Evolutionary conservation across 805 yeast genomes (phyloP), one percentile per base, ranked within the genome.

Genomic region (Candida sonorensis): DNA sequence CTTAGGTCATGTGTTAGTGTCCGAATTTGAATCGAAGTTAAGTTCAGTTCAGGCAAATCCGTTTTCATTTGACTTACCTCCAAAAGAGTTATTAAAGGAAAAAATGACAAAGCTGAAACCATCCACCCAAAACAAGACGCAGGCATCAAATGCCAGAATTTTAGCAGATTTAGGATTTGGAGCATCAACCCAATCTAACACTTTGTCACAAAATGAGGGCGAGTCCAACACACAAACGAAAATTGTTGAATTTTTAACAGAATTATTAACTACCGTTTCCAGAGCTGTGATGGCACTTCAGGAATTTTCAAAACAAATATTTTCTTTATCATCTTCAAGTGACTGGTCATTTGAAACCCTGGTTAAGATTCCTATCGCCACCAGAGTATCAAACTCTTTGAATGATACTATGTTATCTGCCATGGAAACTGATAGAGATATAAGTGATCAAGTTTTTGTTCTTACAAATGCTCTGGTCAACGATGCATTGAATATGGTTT

Each of bases 241-340:
- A n/a, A n/a, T n/a, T n/a, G n/a, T 26, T 11, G 14, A 29, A 8
- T 23, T 29, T 7, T 21, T 40, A 5, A 25, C 38, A 15, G 30
- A 29, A 10, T 20, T 42, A 3, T 26, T 52, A 17, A 33, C 37
- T 7, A 28, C 23, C 6, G 44, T 28, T 24, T 41, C 40, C 26
- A 33, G 36, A 18, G 37, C 46, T 4, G 26, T 46, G 8, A 32
- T 47, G 3, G 29, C 57, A n/a, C 75, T 73, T 37, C 80, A 74
- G 45, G 68, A 67, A 39, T 64, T 73, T 25, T 40, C 69, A 5
- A 62, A 60, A 17, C 53, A 49, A 8, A 59, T 76, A 8, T 54
- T 45, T 67, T 72, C 56, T 66, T 62, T 45, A 31, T 69, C 55
- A 4, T 66, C 76, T 1, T 59, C 69, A 1, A 40, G 49, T 8